Evolutionary conservation across 2,329 filamentous ascomycete species (phyloP).

Genomic region (Trichoderma koningii): DNA sequence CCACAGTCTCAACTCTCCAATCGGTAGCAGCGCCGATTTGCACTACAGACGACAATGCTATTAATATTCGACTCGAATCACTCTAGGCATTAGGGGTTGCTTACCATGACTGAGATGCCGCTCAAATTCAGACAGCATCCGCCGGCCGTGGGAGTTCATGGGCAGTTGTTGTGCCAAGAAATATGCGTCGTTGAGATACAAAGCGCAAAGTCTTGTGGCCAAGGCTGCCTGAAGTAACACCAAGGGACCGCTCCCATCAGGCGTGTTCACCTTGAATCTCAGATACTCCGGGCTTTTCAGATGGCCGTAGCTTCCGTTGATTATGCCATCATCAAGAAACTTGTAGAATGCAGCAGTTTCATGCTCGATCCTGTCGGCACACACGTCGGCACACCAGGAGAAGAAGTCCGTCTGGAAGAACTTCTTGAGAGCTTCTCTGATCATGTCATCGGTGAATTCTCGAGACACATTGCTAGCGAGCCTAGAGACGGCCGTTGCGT

Average conservation of each 20-base stretch:
- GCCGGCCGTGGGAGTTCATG: accelerated
- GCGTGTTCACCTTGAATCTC: not conserved
- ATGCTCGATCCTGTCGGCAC: not conserved
- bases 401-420: not conserved
- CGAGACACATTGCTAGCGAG: not conserved
- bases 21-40: not conserved
- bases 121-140: not conserved
- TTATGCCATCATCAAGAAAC: not conserved
- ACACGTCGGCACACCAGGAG: constrained; percentile 5
- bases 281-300: not conserved
- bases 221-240: not conserved
- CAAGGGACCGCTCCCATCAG: not conserved
- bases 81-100: not conserved
- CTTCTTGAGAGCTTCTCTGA: not conserved
- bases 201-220: not conserved
- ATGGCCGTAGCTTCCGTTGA: not conserved
- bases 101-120: not conserved
- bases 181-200: not conserved
- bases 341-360: not conserved
- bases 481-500: not conserved
- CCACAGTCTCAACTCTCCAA: not conserved
- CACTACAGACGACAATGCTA: not conserved
- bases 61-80: not conserved
- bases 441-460: not conserved
- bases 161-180: not conserved